phyloP scores from a whole-genome alignment of 768 basidiomycete genomes.

The Amanita inopinata region DNA sequence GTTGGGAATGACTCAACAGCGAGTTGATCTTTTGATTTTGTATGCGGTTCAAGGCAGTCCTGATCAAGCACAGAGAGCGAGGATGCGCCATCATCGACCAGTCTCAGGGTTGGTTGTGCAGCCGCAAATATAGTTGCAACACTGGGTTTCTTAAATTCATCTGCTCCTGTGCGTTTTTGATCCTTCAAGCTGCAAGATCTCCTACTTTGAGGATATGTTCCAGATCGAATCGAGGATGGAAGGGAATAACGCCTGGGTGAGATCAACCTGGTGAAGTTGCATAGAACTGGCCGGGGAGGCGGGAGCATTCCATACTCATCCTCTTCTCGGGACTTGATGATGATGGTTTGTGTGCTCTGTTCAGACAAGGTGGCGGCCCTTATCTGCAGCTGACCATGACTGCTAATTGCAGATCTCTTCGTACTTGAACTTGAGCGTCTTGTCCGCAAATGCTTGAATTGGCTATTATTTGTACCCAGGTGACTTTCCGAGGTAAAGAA shows the following conservation, averaged over 20 bases:
- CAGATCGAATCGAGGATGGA: background rate
- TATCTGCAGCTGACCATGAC: background rate
- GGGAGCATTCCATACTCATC: background rate
- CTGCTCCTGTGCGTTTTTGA: too few species aligned
- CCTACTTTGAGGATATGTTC: background rate
- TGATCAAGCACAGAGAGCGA: too few species aligned
- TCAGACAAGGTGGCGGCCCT: background rate
- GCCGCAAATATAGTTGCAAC: background rate
- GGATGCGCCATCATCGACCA: background rate
- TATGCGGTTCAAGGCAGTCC: too few species aligned
- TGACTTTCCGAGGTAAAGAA: conserved; percentile 10
- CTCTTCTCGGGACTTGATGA: background rate
- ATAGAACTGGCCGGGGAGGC: background rate
- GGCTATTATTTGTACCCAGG: background rate
- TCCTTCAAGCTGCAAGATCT: conserved; percentile 3
- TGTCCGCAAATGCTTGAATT: background rate
- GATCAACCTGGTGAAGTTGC: conserved; percentile 7
- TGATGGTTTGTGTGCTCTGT: background rate
- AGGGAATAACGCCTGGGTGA: conserved; percentile 2
- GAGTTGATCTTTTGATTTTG: too few species aligned
- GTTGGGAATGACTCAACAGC: too few species aligned
- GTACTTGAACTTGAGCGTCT: background rate
- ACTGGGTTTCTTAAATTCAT: too few species aligned
- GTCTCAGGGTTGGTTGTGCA: background rate
- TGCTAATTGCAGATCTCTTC: background rate